Conservation (phyloP, 2,329 filamentous ascomycete species). For the Paracorniculantispora psalliotae region DNA sequence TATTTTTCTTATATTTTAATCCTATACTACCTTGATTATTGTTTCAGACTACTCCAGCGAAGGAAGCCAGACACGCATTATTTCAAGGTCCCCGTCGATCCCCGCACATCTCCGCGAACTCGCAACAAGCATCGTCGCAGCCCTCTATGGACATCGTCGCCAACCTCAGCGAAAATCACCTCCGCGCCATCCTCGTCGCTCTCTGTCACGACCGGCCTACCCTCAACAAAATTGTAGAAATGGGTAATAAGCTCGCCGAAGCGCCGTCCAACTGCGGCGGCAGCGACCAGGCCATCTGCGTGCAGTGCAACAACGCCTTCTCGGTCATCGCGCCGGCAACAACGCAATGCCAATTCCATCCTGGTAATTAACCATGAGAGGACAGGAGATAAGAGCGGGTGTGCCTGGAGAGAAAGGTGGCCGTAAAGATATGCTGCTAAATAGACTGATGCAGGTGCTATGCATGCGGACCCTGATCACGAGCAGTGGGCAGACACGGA, state of each 20-base stretch:
- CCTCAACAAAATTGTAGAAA: not conserved
- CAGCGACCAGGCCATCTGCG: not conserved
- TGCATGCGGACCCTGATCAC: constrained; percentile 10
- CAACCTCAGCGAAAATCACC: not conserved
- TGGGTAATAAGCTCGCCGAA: not conserved
- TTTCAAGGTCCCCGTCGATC: too few relatives aligned
- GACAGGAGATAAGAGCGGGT: too few relatives aligned
- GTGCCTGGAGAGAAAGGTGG: too few relatives aligned
- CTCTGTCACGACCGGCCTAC: not conserved
- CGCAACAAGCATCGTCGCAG: too few relatives aligned
- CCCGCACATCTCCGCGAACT: too few relatives aligned
- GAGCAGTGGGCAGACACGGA: constrained; percentile 17
- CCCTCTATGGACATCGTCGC: constrained; percentile 1
- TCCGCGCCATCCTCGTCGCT: not conserved
- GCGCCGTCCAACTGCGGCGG: not conserved
- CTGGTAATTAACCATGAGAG: not conserved
- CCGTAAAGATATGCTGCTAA: not conserved
- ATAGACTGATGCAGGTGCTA: not conserved
- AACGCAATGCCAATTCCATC: not conserved
- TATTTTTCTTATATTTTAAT: too few relatives aligned
- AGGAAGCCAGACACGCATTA: too few relatives aligned
- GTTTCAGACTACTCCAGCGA: too few relatives aligned
- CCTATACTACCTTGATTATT: too few relatives aligned
- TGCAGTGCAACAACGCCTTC: not conserved
- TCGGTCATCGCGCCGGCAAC: not conserved